These are phyloP conservation scores for Trichoderma asperellum DNA, from an alignment of 2,329 filamentous ascomycete genomes.

Conservation along the genomic window DNA sequence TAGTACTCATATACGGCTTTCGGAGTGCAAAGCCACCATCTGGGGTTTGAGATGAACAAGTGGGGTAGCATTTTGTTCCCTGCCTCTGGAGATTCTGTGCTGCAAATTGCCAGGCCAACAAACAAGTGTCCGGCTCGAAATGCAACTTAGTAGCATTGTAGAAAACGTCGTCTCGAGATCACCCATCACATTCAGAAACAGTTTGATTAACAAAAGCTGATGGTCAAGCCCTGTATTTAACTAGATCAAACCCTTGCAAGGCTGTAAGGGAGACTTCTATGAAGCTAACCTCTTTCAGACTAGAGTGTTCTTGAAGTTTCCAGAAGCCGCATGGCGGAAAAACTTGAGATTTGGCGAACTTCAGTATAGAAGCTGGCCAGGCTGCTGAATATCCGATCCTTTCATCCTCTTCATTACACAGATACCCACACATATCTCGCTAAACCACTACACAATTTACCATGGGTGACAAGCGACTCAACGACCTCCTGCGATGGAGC, in stretches of 20 bases:
- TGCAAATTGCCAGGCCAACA: not conserved
- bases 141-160: not conserved
- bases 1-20: not conserved
- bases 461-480: constrained; percentile 60
- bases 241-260: not conserved
- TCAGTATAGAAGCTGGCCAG: not conserved
- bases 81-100: not conserved
- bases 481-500: constrained; percentile 80
- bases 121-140: not conserved
- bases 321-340: constrained; percentile 43
- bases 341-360: not conserved
- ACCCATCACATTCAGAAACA: not conserved
- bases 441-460: constrained; percentile 41
- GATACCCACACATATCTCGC: constrained; percentile 30
- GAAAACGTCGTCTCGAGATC: not conserved
- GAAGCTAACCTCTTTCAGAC: constrained; percentile 36
- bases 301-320: constrained; percentile 48
- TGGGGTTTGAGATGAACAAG: constrained; percentile 23
- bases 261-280: not conserved
- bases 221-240: not conserved
- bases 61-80: constrained; percentile 14
- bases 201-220: constrained; percentile 21
- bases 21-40: not conserved
- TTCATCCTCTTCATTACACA: constrained; percentile 7
- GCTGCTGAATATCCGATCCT: not conserved